Base-by-base conservation (phyloP, 441 rosid genomes). In the Populus trichocarpa region DNA sequence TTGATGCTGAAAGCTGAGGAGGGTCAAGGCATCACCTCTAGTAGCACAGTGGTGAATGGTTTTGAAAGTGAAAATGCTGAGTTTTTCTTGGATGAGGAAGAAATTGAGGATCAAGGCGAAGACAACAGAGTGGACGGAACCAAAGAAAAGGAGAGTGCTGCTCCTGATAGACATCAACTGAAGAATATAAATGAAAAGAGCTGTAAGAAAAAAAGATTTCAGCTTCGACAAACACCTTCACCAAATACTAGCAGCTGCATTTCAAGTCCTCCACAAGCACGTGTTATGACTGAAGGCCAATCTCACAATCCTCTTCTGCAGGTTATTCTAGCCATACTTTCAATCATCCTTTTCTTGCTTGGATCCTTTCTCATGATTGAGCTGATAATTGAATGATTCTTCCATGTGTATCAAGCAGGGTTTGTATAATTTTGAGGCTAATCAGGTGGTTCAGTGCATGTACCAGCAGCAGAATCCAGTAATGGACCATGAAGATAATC, bases 381-480 rank as follows among this genome's bases (percentile, higher is more conserved):
- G 57, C 57, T 14, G 57, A 50, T 50, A 68, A 50, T 50, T 67
- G 77, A 18, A 18, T 22, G 23, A 67, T 67, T 4, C 72, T 50
- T 67, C 30, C 22, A n/a, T 32, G 50, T 50, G 23, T 46, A 40
- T 25, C 50, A 28, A 66, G 20, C 77, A 66, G 71, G 67, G 67
- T 16, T 32, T 75, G 33, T 46, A 50, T 11, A 61, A 35, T 73
- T 59, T 73, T 35, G 53, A 73, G 32, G 64, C 69, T 57, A 72
- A 72, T 32, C 71, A 75, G 42, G 77, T 42, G 26, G 38, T 66
- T 28, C 71, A 67, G 36, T 38, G 63, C 20, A 26, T 74, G 70
- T 74, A 65, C 28, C 77, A 74, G 46, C 77, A 65, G 33, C 77
- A 75, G 71, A 42, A 66, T 30, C 70, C 77, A 75, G 38, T 75